Evolutionary conservation across 306 rosid species (phyloP).

Genomic region (Alnus glutinosa): DNA sequence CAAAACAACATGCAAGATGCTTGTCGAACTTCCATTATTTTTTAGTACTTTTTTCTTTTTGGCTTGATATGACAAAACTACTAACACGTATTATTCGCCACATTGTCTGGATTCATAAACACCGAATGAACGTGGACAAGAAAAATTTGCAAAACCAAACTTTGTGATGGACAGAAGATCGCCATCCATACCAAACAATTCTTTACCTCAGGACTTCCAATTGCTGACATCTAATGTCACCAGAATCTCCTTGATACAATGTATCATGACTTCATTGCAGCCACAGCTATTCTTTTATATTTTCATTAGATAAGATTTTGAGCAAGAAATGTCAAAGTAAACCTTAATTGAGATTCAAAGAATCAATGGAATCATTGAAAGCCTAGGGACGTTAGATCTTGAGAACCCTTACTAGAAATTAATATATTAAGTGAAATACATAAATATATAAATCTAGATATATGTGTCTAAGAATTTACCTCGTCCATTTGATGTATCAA

Average conservation of each 20-base stretch:
- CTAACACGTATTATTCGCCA: neutral
- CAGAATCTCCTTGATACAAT: neutral
- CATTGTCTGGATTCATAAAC: neutral
- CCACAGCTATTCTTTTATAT: neutral
- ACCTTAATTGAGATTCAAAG: neutral
- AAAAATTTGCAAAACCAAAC: neutral
- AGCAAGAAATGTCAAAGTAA: neutral
- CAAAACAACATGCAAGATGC: neutral
- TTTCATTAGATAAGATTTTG: neutral
- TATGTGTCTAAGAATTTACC: slow-evolving; percentile 45
- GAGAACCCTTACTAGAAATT: neutral
- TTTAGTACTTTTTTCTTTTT: no score
- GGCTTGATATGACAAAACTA: no score
- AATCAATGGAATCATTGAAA: neutral
- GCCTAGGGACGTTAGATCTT: neutral
- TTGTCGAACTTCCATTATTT: no score
- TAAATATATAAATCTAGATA: neutral
- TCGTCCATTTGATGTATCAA: slow-evolving; percentile 87
- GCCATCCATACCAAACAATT: neutral
- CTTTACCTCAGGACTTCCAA: neutral
- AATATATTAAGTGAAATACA: neutral
- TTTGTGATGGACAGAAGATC: neutral
- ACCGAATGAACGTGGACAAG: neutral
- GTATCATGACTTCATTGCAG: neutral
- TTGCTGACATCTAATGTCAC: neutral